Evolutionary conservation across 371 early-diverging fungal genomes (phyloP).

Genomic region (Apophysomyces variabilis): DNA sequence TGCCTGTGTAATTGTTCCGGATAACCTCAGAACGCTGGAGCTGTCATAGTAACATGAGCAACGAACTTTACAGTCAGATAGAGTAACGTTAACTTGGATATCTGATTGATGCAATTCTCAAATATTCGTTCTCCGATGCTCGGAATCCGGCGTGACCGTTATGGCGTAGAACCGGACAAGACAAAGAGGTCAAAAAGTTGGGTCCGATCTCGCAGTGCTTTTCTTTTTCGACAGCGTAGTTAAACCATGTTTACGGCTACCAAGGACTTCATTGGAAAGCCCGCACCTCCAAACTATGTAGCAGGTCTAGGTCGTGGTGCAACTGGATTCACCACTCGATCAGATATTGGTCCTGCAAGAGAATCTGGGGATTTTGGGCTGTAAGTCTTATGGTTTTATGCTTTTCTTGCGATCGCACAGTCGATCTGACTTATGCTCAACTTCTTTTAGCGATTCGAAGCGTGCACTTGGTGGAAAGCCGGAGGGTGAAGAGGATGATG

Average conservation of each 20-base stretch:
- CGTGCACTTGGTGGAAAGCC: constrained; percentile 34
- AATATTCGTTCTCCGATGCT: too few relatives aligned
- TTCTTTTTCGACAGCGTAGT: neutral
- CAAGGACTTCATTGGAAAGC: constrained; percentile 86
- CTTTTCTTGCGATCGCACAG: neutral
- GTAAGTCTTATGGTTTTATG: constrained; percentile 26
- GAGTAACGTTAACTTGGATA: too few relatives aligned
- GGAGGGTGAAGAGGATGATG: constrained; percentile 69
- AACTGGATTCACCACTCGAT: constrained; percentile 97
- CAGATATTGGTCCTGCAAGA: constrained; percentile 97
- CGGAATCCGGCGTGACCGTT: too few relatives aligned
- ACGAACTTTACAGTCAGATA: too few relatives aligned
- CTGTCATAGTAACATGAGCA: too few relatives aligned
- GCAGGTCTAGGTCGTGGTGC: constrained; percentile 97
- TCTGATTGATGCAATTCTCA: too few relatives aligned
- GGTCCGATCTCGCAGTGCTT: too few relatives aligned
- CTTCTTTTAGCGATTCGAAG: constrained; percentile 40
- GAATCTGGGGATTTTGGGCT: constrained; percentile 64
- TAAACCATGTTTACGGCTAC: constrained; percentile 69
- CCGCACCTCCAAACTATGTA: constrained; percentile 91
- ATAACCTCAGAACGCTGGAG: too few relatives aligned
- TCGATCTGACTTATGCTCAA: neutral
- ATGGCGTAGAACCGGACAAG: too few relatives aligned
- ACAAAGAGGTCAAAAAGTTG: too few relatives aligned
- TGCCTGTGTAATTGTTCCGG: too few relatives aligned